These are phyloP conservation scores for Acacia crassicarpa DNA, from an alignment of 306 rosid species.

Conservation along the genomic window DNA sequence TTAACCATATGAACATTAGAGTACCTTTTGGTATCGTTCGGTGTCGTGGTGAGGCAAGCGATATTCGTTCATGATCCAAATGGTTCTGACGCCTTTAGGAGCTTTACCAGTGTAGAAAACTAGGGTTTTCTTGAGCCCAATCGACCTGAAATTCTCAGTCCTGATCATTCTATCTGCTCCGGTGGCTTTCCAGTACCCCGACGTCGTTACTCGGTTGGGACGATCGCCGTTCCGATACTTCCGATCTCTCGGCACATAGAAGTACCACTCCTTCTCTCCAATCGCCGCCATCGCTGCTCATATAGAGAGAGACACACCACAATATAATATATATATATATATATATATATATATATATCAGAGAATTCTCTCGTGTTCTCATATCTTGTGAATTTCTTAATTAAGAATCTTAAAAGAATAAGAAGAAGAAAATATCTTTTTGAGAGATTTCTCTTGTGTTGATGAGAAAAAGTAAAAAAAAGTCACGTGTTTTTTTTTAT, in stretches of 20 bases:
- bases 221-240: slow-evolving; percentile 93
- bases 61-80: slow-evolving; percentile 99
- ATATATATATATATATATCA: not conserved
- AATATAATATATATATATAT: not conserved
- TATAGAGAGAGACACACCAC: not conserved
- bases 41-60: slow-evolving; percentile 96
- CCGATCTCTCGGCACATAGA: slow-evolving; percentile 90
- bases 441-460: not conserved
- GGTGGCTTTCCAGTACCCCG: slow-evolving; percentile 98
- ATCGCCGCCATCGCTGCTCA: slow-evolving; percentile 88
- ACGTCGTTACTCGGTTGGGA: slow-evolving; percentile 88
- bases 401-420: not conserved
- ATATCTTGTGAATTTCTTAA: not conserved
- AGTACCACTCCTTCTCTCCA: slow-evolving; percentile 98
- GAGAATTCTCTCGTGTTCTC: not conserved
- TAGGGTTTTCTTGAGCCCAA: slow-evolving; percentile 99
- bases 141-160: slow-evolving; percentile 71
- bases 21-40: slow-evolving; percentile 90
- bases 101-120: slow-evolving; percentile 98
- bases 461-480: not conserved
- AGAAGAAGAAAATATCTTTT: not conserved
- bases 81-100: slow-evolving; percentile 91
- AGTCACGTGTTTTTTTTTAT: not conserved
- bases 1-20: too few relatives aligned
- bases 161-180: slow-evolving; percentile 96